phyloP scores from a whole-genome alignment of 805 yeast genomes.

The Nakazawaea holstii region DNA sequence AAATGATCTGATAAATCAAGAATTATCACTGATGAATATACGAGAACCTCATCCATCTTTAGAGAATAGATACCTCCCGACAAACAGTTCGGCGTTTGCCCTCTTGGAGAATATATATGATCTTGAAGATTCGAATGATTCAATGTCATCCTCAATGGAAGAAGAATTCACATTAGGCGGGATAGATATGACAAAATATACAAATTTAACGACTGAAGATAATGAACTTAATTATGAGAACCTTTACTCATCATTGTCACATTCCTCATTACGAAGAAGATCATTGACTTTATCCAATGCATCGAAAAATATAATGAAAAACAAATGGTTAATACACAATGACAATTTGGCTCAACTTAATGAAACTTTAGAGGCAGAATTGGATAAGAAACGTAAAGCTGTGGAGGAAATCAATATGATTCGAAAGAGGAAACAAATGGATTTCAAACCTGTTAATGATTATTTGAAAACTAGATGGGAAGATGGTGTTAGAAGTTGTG shows the following conservation, averaged over 20 bases:
- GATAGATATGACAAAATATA: slow-evolving; percentile 24
- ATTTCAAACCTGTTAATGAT: slow-evolving; percentile 37
- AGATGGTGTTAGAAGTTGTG: slow-evolving; percentile 35
- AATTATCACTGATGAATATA: slow-evolving; percentile 9
- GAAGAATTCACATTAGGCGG: slow-evolving; percentile 20
- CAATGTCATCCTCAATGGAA: slow-evolving; percentile 1
- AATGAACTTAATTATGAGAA: slow-evolving; percentile 17
- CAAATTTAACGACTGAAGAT: slow-evolving; percentile 17
- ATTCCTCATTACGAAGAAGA: slow-evolving; percentile 33
- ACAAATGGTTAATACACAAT: slow-evolving; percentile 32
- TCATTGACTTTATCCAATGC: slow-evolving; percentile 29
- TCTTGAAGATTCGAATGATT: slow-evolving; percentile 18
- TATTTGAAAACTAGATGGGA: slow-evolving; percentile 46
- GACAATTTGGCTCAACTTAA: slow-evolving; percentile 26
- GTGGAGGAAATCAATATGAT: slow-evolving; percentile 36
- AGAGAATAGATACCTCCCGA: neutral
- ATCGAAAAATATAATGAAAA: slow-evolving; percentile 11
- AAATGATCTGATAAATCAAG: slow-evolving; percentile 18
- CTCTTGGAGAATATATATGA: slow-evolving; percentile 9
- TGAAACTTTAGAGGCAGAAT: slow-evolving; percentile 21
- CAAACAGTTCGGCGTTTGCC: neutral
- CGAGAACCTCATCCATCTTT: slow-evolving; percentile 2
- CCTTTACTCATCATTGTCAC: slow-evolving; percentile 33
- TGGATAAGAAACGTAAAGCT: slow-evolving; percentile 32
- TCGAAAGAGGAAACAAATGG: slow-evolving; percentile 38